Evolutionary conservation across 2,329 filamentous ascomycete species (phyloP).

Genomic region (Colletotrichum incanum): DNA sequence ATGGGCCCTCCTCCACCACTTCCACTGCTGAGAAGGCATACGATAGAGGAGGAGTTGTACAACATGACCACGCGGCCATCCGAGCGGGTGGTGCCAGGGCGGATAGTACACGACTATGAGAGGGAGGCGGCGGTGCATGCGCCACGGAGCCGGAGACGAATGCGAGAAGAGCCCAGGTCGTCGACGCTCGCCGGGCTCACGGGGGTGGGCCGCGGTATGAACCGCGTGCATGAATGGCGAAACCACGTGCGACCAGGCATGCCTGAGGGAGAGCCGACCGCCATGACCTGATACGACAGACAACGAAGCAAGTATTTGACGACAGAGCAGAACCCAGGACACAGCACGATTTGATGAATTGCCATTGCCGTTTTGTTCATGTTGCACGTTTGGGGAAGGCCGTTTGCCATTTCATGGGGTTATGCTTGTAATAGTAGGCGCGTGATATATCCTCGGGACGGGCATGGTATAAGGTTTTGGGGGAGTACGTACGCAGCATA

Average conservation of each 20-base stretch:
- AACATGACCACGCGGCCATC: conserved; percentile 51
- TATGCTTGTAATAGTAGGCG: conserved; percentile 33
- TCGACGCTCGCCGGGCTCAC: conserved; percentile 65
- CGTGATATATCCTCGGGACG: conserved; percentile 22
- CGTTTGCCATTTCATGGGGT: conserved; percentile 25
- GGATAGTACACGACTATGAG: conserved; percentile 51
- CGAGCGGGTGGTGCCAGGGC: conserved; percentile 50
- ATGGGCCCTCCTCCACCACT: conserved; percentile 47
- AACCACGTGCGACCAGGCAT: conserved; percentile 62
- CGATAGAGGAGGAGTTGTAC: conserved; percentile 60
- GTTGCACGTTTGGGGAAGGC: conserved; percentile 10
- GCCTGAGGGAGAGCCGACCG: conserved; percentile 52
- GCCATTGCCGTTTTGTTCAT: conserved; percentile 16
- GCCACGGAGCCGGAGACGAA: conserved; percentile 49
- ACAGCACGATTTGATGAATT: conserved; percentile 27
- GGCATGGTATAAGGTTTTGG: not conserved
- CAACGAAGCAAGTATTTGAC: not conserved
- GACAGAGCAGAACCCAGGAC: conserved; percentile 21
- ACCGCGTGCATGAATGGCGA: conserved; percentile 65
- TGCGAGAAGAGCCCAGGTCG: conserved; percentile 51
- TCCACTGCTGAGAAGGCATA: conserved; percentile 56
- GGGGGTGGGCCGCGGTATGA: conserved; percentile 61
- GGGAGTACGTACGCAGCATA: conserved; percentile 1
- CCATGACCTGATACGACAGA: conserved; percentile 30
- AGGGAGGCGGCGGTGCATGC: conserved; percentile 51